Conservation (phyloP, 2,329 filamentous ascomycete genomes). For the Neurospora sp. region DNA sequence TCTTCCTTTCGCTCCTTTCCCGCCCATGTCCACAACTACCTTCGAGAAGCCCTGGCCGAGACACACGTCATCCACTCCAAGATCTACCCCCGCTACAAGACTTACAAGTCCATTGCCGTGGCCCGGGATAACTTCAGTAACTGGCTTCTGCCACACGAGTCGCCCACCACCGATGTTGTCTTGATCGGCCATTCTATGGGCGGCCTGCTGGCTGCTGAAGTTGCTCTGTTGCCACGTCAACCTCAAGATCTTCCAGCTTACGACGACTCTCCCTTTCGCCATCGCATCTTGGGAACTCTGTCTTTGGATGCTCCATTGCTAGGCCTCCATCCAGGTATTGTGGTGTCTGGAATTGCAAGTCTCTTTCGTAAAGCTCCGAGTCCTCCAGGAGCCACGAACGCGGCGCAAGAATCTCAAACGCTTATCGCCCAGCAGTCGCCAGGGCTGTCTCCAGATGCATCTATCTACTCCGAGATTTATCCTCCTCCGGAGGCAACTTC, state of each 20-base stretch:
- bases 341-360: conserved; percentile 71
- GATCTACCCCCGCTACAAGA: conserved; percentile 72
- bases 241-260: neutral
- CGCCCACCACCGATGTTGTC: conserved; percentile 63
- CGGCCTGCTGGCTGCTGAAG: conserved; percentile 70
- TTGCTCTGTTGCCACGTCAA: conserved; percentile 51
- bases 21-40: conserved; percentile 69
- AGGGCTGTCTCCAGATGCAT: conserved; percentile 17
- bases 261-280: conserved; percentile 42
- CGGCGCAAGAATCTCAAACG: conserved; percentile 6
- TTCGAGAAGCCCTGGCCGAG: conserved; percentile 55
- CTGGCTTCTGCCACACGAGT: conserved; percentile 74
- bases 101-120: conserved; percentile 59
- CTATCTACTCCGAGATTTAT: conserved; percentile 16
- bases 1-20: conserved; percentile 83
- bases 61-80: conserved; percentile 80
- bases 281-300: conserved; percentile 70
- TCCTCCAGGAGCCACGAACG: conserved; percentile 18
- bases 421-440: conserved; percentile 11
- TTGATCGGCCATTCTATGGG: conserved; percentile 87
- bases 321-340: conserved; percentile 79
- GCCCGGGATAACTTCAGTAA: conserved; percentile 74
- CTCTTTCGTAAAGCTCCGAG: conserved; percentile 49
- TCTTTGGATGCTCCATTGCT: conserved; percentile 81
- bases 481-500: conserved; percentile 16